Base-by-base conservation (phyloP, 2,329 filamentous ascomycete species). In the Trichoderma breve region DNA sequence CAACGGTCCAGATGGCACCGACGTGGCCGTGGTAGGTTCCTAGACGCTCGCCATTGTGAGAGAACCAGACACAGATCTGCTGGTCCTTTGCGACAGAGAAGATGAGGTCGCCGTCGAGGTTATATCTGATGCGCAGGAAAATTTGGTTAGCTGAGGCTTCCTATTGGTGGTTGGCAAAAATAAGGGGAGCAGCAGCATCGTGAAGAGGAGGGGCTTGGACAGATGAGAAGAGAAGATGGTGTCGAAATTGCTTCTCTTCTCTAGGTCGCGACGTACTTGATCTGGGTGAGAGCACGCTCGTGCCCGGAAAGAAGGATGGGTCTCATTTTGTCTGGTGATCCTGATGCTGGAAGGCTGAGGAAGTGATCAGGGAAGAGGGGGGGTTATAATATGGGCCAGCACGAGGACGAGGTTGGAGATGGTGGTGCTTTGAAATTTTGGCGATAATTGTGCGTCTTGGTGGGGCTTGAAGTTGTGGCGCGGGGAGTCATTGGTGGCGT, bases 1-100 rank as follows among this genome's bases (percentile, higher is more conserved):
- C 96, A 83, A 99, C 93, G 74, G 96, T 98, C 96, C 96, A 99
- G 86, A 99, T 93, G 79, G 96, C 95, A 85, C 96, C 96, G 83
- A 97, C 92, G 85, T 99, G 96, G 83, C 96, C 96, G 81, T 93
- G 91, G 86, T 98, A 99, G 78, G 95, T 96, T 80, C 96, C 96
- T 79, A 98, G 89, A 79, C 96, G 93, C 88, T 99, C 96, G 85
- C 96, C 96, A 84, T 99, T 99, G 86, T 97, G 94, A 76, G 94
- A 92, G 85, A 90, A 98, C 96, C 96, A 99, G 76, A 90, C 95
- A 88, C 95, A 97, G 80, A 98, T 94, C 81, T 97, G 90, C 85
- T 98, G 95, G 84, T 98, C 95, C 86, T 98, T 98, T 78, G 94
- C 90, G 73, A 94, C 93, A 75, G 95, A 97, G 87, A 98, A 98